Evolutionary conservation across 352 stramenopile genomes (phyloP).

Genomic region (Phytophthora boehmeriae): DNA sequence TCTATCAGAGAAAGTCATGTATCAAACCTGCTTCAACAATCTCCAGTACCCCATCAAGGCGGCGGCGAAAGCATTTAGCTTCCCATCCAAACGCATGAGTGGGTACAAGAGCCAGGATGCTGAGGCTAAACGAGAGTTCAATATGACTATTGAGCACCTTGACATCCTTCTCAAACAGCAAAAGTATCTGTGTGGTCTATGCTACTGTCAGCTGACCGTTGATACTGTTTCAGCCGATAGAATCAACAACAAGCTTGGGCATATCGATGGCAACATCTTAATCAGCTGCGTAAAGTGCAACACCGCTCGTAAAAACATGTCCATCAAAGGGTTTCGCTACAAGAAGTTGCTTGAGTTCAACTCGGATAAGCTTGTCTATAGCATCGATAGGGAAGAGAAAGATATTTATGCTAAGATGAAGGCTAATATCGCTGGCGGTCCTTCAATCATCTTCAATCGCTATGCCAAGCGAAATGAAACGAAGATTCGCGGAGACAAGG

Average conservation of each 20-base stretch:
- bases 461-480: slow-evolving; percentile 20
- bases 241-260: no score
- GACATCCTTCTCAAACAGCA: slow-evolving; percentile 21
- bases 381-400: slow-evolving; percentile 21
- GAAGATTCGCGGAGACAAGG: slow-evolving; percentile 16
- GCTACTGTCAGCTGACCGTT: slow-evolving; percentile 20
- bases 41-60: background rate
- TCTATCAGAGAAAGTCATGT: slow-evolving; percentile 14
- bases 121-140: no score
- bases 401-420: slow-evolving; percentile 29
- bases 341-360: slow-evolving; percentile 33
- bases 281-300: slow-evolving; percentile 34
- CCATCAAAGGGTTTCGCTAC: slow-evolving; percentile 15
- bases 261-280: slow-evolving; percentile 15
- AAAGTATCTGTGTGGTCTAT: slow-evolving; percentile 27
- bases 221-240: slow-evolving; percentile 32
- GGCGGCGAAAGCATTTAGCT: slow-evolving; percentile 9
- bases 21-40: slow-evolving; percentile 15
- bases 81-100: slow-evolving; percentile 11
- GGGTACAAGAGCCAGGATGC: no score
- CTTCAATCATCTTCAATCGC: no score
- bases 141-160: slow-evolving; percentile 25
- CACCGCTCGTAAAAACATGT: slow-evolving; percentile 33
- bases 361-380: slow-evolving; percentile 15
- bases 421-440: slow-evolving; percentile 27